phyloP scores from a whole-genome alignment of 768 basidiomycete genomes.

The Suillus subluteus region DNA sequence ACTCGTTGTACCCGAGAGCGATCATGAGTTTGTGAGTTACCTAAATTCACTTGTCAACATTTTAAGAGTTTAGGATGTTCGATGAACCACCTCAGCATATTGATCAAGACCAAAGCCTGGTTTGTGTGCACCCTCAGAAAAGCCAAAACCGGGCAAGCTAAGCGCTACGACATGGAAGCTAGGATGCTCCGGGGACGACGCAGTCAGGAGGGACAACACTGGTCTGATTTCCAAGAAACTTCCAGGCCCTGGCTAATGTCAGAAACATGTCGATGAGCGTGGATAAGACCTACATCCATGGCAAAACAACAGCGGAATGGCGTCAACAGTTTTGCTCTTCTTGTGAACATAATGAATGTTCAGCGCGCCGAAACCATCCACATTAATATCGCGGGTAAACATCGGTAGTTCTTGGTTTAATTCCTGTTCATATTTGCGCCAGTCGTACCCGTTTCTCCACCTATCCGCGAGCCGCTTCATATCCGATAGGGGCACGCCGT shows the following conservation, averaged over 20 bases:
- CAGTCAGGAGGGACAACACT: conserved; percentile 45
- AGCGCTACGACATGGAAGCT: conserved; percentile 64
- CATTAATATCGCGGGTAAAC: conserved; percentile 54
- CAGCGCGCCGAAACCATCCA: conserved; percentile 50
- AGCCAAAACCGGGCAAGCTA: conserved; percentile 44
- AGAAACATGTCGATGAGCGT: conserved; percentile 25
- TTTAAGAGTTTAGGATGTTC: background rate
- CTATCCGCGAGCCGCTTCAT: conserved; percentile 48
- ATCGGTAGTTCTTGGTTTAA: conserved; percentile 42
- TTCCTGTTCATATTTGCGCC: conserved; percentile 52
- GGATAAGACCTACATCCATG: conserved; percentile 60
- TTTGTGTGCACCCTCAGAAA: conserved; percentile 58
- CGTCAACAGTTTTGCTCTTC: conserved; percentile 44
- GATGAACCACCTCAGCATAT: conserved; percentile 52
- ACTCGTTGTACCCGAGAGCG: conserved; percentile 36
- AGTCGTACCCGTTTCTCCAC: conserved; percentile 61
- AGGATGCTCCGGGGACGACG: conserved; percentile 45
- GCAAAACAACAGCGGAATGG: conserved; percentile 62
- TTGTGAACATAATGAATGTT: conserved; percentile 65
- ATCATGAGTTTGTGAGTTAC: conserved; percentile 54
- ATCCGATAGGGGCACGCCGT: conserved; percentile 54
- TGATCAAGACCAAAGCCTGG: conserved; percentile 53
- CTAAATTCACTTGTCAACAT: conserved; percentile 26
- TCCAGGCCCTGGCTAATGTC: conserved; percentile 1
- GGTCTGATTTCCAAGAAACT: background rate